A percentile compares a stretch with the other conserved stretches of the same genome.
phyloP scores from a whole-genome alignment of 805 yeast genomes.

The Yamadazyma phyllophila region DNA sequence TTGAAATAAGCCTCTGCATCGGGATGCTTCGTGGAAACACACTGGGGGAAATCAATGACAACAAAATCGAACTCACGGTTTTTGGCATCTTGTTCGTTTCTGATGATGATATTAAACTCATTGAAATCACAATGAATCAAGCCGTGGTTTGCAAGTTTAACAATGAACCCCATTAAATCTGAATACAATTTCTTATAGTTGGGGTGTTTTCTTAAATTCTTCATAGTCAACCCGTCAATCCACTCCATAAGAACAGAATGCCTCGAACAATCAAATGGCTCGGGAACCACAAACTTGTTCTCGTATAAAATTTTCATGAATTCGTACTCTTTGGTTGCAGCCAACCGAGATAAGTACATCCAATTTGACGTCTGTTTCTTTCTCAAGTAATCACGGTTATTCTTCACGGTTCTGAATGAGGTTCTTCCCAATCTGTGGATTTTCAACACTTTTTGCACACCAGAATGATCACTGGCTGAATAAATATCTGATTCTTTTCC shows the following conservation, averaged over 20 bases:
- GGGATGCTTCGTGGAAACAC: slow-evolving; percentile 86
- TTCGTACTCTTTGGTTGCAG: slow-evolving; percentile 89
- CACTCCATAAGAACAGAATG: slow-evolving; percentile 93
- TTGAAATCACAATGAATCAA: slow-evolving; percentile 96
- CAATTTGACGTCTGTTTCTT: slow-evolving; percentile 76
- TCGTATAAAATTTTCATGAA: slow-evolving; percentile 75
- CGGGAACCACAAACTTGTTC: slow-evolving; percentile 83
- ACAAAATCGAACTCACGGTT: slow-evolving; percentile 66
- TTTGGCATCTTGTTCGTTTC: slow-evolving; percentile 53
- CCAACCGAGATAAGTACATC: slow-evolving; percentile 88
- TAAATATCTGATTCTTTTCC: slow-evolving; percentile 98
- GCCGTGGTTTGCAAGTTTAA: slow-evolving; percentile 81
- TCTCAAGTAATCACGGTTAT: slow-evolving; percentile 86
- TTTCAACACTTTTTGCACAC: slow-evolving; percentile 69
- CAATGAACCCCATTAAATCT: slow-evolving; percentile 83
- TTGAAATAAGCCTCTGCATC: slow-evolving; percentile 88
- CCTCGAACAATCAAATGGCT: slow-evolving; percentile 83
- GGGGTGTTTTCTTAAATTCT: slow-evolving; percentile 68
- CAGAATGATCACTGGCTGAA: slow-evolving; percentile 67
- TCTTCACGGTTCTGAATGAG: slow-evolving; percentile 88
- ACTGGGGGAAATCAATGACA: slow-evolving; percentile 97
- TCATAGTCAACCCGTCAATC: slow-evolving; percentile 88
- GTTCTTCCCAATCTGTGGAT: slow-evolving; percentile 93
- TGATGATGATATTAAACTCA: slow-evolving; percentile 90
- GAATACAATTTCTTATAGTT: slow-evolving; percentile 73